Conservation (phyloP, 306 rosid genomes). For the Lathyrus oleraceus region DNA sequence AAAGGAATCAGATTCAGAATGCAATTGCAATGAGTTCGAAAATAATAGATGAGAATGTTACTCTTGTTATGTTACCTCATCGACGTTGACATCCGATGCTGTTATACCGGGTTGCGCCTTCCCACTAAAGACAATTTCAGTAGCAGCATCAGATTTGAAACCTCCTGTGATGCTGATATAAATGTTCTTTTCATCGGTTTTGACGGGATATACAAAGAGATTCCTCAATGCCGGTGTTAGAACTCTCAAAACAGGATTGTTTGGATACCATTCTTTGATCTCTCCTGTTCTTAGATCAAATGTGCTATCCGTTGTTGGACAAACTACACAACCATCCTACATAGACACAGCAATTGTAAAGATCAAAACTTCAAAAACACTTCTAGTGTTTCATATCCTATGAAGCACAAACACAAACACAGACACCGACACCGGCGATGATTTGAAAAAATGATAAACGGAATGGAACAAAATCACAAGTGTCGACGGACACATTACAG, state of each 20-base stretch:
- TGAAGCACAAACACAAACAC: too few species aligned
- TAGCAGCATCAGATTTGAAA: constrained; percentile 51
- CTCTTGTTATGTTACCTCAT: constrained; percentile 57
- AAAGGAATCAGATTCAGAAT: not conserved
- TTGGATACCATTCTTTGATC: constrained; percentile 89
- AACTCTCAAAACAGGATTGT: constrained; percentile 82
- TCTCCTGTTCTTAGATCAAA: constrained; percentile 78
- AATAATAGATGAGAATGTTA: not conserved
- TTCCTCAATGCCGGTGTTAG: constrained; percentile 81
- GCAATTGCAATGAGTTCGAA: not conserved
- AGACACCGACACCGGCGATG: too few species aligned
- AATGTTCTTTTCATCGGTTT: constrained; percentile 79
- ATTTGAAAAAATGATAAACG: too few species aligned
- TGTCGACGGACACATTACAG: too few species aligned
- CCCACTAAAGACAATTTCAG: constrained; percentile 88
- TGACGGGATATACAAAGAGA: constrained; percentile 67
- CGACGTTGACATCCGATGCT: constrained; percentile 80
- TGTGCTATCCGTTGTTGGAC: constrained; percentile 96
- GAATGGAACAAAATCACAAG: too few species aligned
- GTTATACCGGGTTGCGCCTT: constrained; percentile 92
- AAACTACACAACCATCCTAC: constrained; percentile 92
- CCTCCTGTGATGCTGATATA: constrained; percentile 64
- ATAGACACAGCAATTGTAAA: constrained; percentile 12
- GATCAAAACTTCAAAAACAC: not conserved
- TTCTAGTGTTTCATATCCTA: too few species aligned